Percentiles rank a stretch among this genome's conserved stretches.
Conservation (phyloP, 2,329 filamentous ascomycete species). For the Alternaria sp. region DNA sequence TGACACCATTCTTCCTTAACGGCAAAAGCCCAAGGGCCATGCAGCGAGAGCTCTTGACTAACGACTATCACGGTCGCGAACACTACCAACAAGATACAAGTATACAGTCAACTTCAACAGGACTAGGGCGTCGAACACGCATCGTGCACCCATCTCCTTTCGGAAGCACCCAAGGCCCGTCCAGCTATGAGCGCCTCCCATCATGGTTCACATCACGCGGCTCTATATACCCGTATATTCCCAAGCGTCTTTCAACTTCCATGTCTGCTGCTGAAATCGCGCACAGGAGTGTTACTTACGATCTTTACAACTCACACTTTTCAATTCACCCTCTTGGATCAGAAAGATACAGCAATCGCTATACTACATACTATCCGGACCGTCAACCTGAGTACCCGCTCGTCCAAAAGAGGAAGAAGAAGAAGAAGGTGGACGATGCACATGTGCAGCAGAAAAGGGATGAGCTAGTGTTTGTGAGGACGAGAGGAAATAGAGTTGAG, state of each 20-base stretch:
- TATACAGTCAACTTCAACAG: not conserved
- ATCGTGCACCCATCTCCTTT: not conserved
- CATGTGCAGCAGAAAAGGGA: not conserved
- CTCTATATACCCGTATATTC: not conserved
- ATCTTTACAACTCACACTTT: not conserved
- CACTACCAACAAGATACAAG: not conserved
- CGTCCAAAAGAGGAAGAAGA: not conserved
- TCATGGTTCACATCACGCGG: not conserved
- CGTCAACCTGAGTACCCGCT: not conserved
- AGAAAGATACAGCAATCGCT: not conserved
- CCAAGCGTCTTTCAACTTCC: not conserved
- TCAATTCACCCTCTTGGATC: not conserved
- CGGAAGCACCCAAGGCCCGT: not conserved
- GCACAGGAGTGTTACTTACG: not conserved
- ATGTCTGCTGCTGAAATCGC: not conserved
- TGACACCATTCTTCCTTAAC: not conserved
- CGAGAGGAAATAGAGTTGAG: not conserved
- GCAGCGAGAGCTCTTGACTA: not conserved
- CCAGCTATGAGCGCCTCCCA: not conserved
- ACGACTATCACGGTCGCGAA: not conserved
- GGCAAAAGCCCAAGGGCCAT: not conserved
- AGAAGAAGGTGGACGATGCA: not conserved
- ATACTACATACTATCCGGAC: not conserved
- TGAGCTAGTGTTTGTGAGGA: not conserved
- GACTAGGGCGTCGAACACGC: not conserved